Conservation (phyloP, 257 asterid species). For the Eustoma russellianum region DNA sequence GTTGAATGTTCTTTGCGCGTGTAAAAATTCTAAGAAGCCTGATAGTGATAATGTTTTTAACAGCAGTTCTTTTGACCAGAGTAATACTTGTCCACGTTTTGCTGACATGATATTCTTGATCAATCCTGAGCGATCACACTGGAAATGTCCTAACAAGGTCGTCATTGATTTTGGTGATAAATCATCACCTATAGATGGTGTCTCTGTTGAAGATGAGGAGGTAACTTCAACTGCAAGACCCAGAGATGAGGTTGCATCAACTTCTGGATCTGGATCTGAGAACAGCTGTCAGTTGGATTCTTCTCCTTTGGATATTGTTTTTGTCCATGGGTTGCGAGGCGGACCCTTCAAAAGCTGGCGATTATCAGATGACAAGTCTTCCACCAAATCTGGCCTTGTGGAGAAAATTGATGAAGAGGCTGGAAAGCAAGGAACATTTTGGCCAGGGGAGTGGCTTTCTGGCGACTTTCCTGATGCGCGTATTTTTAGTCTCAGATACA, state of each 20-base stretch:
- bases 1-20: conserved; percentile 61
- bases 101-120: conserved; percentile 80
- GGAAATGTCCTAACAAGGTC: conserved; percentile 59
- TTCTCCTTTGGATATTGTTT: conserved; percentile 79
- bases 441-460: conserved; percentile 99
- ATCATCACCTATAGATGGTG: conserved; percentile 28
- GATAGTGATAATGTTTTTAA: conserved; percentile 29
- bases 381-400: conserved; percentile 97
- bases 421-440: conserved; percentile 91
- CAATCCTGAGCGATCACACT: conserved; percentile 79
- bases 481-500: conserved; percentile 82
- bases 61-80: conserved; percentile 20
- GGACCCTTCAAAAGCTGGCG: conserved; percentile 99
- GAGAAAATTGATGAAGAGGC: conserved; percentile 99
- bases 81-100: conserved; percentile 42
- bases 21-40: conserved; percentile 29
- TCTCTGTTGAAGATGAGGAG: conserved; percentile 29
- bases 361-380: conserved; percentile 88
- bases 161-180: conserved; percentile 20
- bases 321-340: conserved; percentile 96
- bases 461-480: conserved; percentile 95
- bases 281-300: conserved; percentile 37
- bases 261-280: conserved; percentile 41
- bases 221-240: conserved; percentile 17
- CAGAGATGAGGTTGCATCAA: conserved; percentile 28